Conservation (phyloP, 345 rosid genomes). For the Citrus medica region DNA sequence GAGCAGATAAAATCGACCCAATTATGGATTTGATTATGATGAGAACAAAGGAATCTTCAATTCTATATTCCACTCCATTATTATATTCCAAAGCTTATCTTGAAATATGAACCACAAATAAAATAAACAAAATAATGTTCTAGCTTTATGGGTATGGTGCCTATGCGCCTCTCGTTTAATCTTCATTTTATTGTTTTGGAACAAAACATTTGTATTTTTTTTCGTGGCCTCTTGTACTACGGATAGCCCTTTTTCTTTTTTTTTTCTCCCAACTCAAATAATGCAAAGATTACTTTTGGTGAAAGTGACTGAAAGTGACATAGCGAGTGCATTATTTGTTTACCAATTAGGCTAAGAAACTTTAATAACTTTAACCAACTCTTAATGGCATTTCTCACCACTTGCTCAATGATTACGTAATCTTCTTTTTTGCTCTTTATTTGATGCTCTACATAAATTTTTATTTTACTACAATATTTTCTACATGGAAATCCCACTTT, state of each 20-base stretch:
- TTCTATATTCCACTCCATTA: not conserved
- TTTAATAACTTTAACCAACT: not conserved
- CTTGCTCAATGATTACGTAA: not conserved
- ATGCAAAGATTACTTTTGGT: not conserved
- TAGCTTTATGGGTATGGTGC: too few species aligned
- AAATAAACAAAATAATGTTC: too few species aligned
- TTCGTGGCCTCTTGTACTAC: not conserved
- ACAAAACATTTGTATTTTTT: too few species aligned
- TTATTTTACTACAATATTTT: too few species aligned
- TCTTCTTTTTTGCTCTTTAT: not conserved
- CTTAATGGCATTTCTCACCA: not conserved
- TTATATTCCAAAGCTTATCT: not conserved
- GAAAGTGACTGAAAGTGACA: not conserved
- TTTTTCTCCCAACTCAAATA: not conserved
- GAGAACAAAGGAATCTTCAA: not conserved
- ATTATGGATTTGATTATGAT: not conserved
- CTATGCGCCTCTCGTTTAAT: not conserved
- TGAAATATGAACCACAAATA: slow-evolving; percentile 4
- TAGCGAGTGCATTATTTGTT: not conserved
- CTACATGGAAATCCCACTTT: too few species aligned
- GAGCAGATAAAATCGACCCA: not conserved
- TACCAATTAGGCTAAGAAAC: not conserved
- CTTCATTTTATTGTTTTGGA: too few species aligned
- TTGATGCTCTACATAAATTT: not conserved
- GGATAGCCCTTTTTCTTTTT: not conserved